Conservation (phyloP, 495 filamentous ascomycete species). For the Hypoxylon intermedium region DNA sequence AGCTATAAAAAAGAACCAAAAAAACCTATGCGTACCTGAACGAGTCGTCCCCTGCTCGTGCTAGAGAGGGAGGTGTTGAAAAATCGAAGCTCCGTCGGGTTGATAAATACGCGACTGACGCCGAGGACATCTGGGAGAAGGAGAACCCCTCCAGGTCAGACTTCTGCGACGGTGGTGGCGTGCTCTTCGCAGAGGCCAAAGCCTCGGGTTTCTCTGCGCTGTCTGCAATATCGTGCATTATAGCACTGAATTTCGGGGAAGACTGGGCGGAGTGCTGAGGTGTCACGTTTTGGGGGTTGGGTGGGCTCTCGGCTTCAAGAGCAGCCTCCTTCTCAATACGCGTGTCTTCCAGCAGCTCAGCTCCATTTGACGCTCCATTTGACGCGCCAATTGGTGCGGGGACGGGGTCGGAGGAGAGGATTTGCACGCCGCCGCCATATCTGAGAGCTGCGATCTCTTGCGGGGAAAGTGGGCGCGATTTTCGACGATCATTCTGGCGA, state of each 20-base stretch:
- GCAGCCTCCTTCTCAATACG: slow-evolving; percentile 16
- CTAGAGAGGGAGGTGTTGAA: slow-evolving; percentile 43
- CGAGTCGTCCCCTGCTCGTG: slow-evolving; percentile 44
- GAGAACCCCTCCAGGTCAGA: slow-evolving; percentile 18
- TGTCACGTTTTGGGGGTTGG: slow-evolving; percentile 19
- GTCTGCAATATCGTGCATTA: too few species aligned
- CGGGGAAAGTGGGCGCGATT: slow-evolving; percentile 83
- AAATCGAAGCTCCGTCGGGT: slow-evolving; percentile 50
- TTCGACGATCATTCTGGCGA: slow-evolving; percentile 89
- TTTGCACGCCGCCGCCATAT: slow-evolving; percentile 60
- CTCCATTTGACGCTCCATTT: slow-evolving; percentile 12
- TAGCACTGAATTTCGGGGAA: slow-evolving; percentile 25
- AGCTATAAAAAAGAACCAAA: background rate
- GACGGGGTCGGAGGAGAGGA: slow-evolving; percentile 56
- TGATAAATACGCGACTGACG: slow-evolving; percentile 48
- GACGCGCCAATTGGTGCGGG: slow-evolving; percentile 34
- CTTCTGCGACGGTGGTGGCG: slow-evolving; percentile 27
- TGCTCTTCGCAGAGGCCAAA: slow-evolving; percentile 10
- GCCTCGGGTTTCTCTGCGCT: background rate
- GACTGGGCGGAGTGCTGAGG: slow-evolving; percentile 27
- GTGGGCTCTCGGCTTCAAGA: slow-evolving; percentile 17
- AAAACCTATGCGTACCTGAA: slow-evolving; percentile 40
- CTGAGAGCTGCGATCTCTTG: slow-evolving; percentile 75
- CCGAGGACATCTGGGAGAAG: slow-evolving; percentile 41
- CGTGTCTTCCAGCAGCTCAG: slow-evolving; percentile 10